phyloP scores from a whole-genome alignment of 2,329 filamentous ascomycete species.

The Bipolaris zeicola region DNA sequence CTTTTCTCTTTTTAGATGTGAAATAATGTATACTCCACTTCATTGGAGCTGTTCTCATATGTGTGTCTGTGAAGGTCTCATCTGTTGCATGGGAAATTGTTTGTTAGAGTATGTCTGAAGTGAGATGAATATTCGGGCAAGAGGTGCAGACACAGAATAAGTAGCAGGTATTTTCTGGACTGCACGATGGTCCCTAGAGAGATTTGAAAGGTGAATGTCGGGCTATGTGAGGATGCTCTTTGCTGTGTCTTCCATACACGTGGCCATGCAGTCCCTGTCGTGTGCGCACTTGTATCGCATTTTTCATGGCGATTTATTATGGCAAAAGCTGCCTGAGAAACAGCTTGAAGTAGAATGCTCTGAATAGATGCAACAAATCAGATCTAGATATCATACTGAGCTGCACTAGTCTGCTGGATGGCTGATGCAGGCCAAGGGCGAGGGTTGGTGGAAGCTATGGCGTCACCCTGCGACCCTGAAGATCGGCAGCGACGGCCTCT shows the following conservation, averaged over 20 bases:
- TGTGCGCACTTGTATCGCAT: not conserved
- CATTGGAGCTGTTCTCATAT: too few relatives aligned
- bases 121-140: not conserved
- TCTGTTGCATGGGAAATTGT: too few relatives aligned
- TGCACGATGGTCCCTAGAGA: not conserved
- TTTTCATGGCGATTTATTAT: not conserved
- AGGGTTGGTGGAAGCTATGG: constrained; percentile 2
- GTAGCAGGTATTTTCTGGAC: not conserved
- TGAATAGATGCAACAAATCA: too few relatives aligned
- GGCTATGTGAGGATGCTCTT: not conserved
- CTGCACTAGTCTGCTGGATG: not conserved
- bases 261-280: not conserved
- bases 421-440: not conserved
- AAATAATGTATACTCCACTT: too few relatives aligned
- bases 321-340: not conserved
- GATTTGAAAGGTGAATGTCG: not conserved
- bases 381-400: not conserved
- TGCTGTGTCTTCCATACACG: not conserved
- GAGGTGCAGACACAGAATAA: not conserved
- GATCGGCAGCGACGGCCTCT: constrained; percentile 5
- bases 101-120: not conserved
- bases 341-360: not conserved
- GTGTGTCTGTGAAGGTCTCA: too few relatives aligned
- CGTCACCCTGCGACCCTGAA: constrained; percentile 6
- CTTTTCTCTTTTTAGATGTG: too few relatives aligned